Conservation (phyloP, 208 protist genomes). For the Crithidia sp. region DNA sequence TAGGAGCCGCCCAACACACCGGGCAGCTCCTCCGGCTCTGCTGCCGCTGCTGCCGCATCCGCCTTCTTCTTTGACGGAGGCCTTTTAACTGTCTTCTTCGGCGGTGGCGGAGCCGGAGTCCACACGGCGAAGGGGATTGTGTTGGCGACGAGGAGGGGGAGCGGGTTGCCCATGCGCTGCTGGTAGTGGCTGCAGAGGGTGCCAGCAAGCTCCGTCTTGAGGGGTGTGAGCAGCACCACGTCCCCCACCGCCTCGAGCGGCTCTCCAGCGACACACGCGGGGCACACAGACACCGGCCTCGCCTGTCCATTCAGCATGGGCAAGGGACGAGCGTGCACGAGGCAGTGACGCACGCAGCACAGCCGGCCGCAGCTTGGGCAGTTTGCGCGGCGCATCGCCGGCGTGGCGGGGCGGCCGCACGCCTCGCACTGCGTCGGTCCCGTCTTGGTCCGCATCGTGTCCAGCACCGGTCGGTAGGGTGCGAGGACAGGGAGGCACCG, state of each 20-base stretch:
- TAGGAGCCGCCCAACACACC: slow-evolving; percentile 29
- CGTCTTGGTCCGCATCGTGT: slow-evolving; percentile 24
- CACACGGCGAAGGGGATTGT: slow-evolving; percentile 27
- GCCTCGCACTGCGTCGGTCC: slow-evolving; percentile 33
- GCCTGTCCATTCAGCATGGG: slow-evolving; percentile 47
- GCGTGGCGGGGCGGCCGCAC: slow-evolving; percentile 27
- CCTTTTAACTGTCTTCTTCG: slow-evolving; percentile 8
- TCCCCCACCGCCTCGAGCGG: slow-evolving; percentile 74
- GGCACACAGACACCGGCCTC: slow-evolving; percentile 45
- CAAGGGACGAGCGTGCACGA: slow-evolving; percentile 55
- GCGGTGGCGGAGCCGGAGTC: slow-evolving; percentile 20
- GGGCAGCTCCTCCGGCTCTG: slow-evolving; percentile 4
- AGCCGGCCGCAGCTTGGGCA: slow-evolving; percentile 75
- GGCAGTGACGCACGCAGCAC: slow-evolving; percentile 61
- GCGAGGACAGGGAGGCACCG: slow-evolving; percentile 58
- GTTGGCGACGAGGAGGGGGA: slow-evolving; percentile 46
- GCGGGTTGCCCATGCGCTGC: slow-evolving; percentile 62
- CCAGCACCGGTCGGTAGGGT: slow-evolving; percentile 49
- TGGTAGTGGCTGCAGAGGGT: slow-evolving; percentile 59
- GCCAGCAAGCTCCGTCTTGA: slow-evolving; percentile 76
- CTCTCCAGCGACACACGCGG: slow-evolving; percentile 55
- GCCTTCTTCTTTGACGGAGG: not conserved
- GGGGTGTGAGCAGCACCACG: slow-evolving; percentile 59
- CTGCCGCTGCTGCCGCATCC: not conserved
- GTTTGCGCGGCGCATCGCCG: slow-evolving; percentile 59